Evolutionary conservation across 2,329 filamentous ascomycete species (phyloP), one percentile per base, ranked within the genome.

Genomic region (Venturia effusa): DNA sequence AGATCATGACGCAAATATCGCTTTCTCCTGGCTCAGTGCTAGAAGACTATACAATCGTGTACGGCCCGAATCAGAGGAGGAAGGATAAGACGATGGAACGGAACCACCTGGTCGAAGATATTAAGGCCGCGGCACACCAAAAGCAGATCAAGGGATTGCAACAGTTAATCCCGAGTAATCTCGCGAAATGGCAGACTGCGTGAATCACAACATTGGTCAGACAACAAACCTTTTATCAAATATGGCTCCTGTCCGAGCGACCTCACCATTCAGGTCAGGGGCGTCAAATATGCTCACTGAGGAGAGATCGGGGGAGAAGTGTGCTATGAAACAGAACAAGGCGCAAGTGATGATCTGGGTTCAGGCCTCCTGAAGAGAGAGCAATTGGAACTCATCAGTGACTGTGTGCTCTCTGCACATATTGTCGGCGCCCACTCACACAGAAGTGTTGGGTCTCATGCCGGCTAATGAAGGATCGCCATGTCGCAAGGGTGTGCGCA

Each of bases 1-100:
- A 77, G 37, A 73, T 81, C 41, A 70, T 74, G 1, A 71, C 78
- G 0, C 67, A 73, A 17, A 73, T 72, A 13, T 66, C 69, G 15
- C 68, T 80, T 0, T 67, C 70, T 7, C 70, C 72, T 8, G 71
- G 74, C 37, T 72, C 76, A n/a, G 68, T 68, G 19, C 64, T 81
- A 13, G 72, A 75, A 1, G 78, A 80, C 66, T 81, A 72, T 65
- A 79, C 75, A 3, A 75, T 81, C 13, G 71, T 80, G 2, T 79
- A 74, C 64, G 72, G 73, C n/a, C 71, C 74, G 10, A 71, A 70
- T 4, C 68, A 73, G 67, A 71, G 72, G 13, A 70, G 78, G 27
- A 62, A 75, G 7, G 75, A 81, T 67, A 71, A 66, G 64, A 79
- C 77, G 10, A 64, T 77, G 60, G 39, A 15, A 24, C 30, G 15